Conservation (phyloP, 495 filamentous ascomycete genomes). For the Penicillium paradoxum region DNA sequence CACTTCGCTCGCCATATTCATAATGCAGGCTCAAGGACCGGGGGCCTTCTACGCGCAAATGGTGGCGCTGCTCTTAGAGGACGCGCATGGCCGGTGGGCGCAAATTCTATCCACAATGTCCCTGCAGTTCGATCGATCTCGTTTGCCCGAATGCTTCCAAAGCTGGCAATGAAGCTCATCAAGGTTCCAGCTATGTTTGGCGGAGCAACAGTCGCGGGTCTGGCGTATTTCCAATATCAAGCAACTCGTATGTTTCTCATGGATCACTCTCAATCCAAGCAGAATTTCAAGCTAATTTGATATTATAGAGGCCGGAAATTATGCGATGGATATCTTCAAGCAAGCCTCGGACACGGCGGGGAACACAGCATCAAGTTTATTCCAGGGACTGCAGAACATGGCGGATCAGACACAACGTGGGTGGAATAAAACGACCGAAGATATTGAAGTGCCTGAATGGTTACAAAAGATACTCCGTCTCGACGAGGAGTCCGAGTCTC, state of each 20-base stretch:
- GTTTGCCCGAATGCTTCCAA: slow-evolving; percentile 80
- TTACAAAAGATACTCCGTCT: slow-evolving; percentile 65
- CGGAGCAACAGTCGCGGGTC: slow-evolving; percentile 74
- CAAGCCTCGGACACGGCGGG: slow-evolving; percentile 64
- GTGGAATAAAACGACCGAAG: slow-evolving; percentile 78
- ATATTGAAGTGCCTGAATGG: slow-evolving; percentile 79
- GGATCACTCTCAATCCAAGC: neutral
- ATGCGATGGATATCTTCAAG: slow-evolving; percentile 74
- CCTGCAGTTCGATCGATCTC: slow-evolving; percentile 81
- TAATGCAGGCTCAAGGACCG: slow-evolving; percentile 54
- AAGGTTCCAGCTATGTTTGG: slow-evolving; percentile 88
- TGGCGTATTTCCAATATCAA: slow-evolving; percentile 95
- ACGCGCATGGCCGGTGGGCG: slow-evolving; percentile 67
- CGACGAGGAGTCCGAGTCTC: slow-evolving; percentile 45
- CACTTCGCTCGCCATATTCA: slow-evolving; percentile 62
- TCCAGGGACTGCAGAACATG: slow-evolving; percentile 64
- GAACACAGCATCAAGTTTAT: slow-evolving; percentile 58
- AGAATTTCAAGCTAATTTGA: slow-evolving; percentile 20
- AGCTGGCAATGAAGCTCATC: slow-evolving; percentile 80
- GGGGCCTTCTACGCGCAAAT: slow-evolving; percentile 66
- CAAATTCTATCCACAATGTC: slow-evolving; percentile 70
- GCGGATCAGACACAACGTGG: slow-evolving; percentile 73
- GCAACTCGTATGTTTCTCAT: slow-evolving; percentile 65
- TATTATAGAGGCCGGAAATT: slow-evolving; percentile 75
- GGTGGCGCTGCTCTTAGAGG: slow-evolving; percentile 54